phyloP scores from a whole-genome alignment of 2,329 filamentous ascomycete species.

The Exophiala phaeomuriformis region DNA sequence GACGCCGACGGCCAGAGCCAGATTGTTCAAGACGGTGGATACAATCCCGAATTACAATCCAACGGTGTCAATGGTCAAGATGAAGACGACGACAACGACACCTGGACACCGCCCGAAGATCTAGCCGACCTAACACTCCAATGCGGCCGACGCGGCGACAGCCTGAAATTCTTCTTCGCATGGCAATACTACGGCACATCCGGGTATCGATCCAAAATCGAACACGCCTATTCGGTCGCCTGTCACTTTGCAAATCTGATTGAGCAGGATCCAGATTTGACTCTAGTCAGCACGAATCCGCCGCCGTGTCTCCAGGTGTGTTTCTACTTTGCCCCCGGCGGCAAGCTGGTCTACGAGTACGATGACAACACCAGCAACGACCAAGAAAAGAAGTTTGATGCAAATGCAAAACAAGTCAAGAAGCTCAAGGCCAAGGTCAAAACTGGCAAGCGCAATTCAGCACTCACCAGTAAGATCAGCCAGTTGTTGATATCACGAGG shows the following conservation, averaged over 20 bases:
- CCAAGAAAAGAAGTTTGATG: background rate
- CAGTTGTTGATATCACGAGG: slow-evolving; percentile 50
- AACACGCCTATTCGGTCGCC: slow-evolving; percentile 66
- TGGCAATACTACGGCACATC: slow-evolving; percentile 82
- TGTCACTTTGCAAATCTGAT: slow-evolving; percentile 59
- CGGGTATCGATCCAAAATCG: slow-evolving; percentile 64
- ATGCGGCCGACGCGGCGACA: slow-evolving; percentile 80
- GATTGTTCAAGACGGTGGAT: too few species aligned
- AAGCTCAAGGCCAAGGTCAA: slow-evolving; percentile 19
- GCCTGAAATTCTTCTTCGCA: slow-evolving; percentile 74
- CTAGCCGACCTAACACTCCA: slow-evolving; percentile 88
- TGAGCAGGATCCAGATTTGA: slow-evolving; percentile 51
- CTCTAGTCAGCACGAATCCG: slow-evolving; percentile 65
- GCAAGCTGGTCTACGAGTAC: slow-evolving; percentile 36
- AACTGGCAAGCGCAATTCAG: slow-evolving; percentile 43
- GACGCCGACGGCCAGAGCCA: too few species aligned
- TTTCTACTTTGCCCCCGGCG: slow-evolving; percentile 71
- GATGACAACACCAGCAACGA: background rate
- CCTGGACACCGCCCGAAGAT: slow-evolving; percentile 65
- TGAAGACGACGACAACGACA: slow-evolving; percentile 7
- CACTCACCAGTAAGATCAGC: slow-evolving; percentile 50
- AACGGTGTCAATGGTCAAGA: slow-evolving; percentile 38
- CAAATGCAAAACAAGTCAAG: slow-evolving; percentile 27
- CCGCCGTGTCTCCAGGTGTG: slow-evolving; percentile 89
- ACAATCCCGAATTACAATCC: background rate